These are phyloP conservation scores for Rutstroemia sp. DNA, from an alignment of 2,329 filamentous ascomycete genomes.

Conservation along the genomic window DNA sequence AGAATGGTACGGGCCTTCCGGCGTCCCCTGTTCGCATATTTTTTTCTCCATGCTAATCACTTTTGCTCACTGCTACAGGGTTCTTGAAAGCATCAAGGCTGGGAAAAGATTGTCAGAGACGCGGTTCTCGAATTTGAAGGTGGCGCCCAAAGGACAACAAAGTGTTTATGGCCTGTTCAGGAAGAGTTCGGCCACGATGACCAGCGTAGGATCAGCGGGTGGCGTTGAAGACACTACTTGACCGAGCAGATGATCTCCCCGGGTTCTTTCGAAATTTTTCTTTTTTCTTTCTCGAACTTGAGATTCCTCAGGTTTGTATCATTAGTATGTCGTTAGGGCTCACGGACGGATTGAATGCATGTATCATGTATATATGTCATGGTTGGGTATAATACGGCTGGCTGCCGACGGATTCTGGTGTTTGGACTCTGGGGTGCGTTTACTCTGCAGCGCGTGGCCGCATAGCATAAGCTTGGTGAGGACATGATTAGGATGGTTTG, in stretches of 20 bases:
- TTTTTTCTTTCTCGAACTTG: not conserved
- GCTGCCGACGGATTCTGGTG: conserved; percentile 11
- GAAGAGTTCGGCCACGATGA: conserved; percentile 16
- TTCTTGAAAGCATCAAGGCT: conserved; percentile 73
- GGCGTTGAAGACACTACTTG: conserved; percentile 2
- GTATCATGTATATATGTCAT: conserved; percentile 11
- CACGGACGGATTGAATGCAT: conserved; percentile 1
- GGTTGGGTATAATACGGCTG: conserved; percentile 12
- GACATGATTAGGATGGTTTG: not conserved
- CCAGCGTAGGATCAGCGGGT: conserved; percentile 5
- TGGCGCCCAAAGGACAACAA: conserved; percentile 54
- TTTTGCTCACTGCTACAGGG: conserved; percentile 40
- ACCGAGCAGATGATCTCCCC: not conserved
- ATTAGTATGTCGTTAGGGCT: conserved; percentile 6
- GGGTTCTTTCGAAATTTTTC: not conserved
- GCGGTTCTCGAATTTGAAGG: conserved; percentile 56
- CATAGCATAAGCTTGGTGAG: conserved; percentile 13
- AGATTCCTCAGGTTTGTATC: not conserved
- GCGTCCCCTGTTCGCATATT: conserved; percentile 4
- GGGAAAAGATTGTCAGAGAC: conserved; percentile 69
- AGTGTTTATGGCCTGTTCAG: conserved; percentile 52
- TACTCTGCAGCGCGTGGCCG: conserved; percentile 9
- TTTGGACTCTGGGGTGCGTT: conserved; percentile 9
- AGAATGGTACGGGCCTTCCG: conserved; percentile 55
- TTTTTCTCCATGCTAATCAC: not conserved